Evolutionary conservation across 441 rosid genomes (phyloP).

Genomic region (Erysimum pusillum): DNA sequence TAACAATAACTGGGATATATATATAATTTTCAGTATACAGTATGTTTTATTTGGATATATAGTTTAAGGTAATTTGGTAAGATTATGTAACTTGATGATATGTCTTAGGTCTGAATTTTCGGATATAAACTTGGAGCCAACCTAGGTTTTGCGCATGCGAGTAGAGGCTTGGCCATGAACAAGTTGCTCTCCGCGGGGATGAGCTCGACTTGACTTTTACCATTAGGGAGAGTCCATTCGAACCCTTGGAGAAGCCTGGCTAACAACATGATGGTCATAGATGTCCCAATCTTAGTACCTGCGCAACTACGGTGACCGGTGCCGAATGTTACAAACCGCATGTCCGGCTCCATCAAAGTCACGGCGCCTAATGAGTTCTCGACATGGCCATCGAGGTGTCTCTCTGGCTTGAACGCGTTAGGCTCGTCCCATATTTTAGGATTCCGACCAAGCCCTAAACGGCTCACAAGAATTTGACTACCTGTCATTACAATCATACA

Average conservation of each 20-base stretch:
- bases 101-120: too few relatives aligned
- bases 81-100: too few relatives aligned
- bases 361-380: slow-evolving; percentile 14
- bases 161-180: slow-evolving; percentile 45
- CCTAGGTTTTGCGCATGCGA: slow-evolving; percentile 9
- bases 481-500: background rate
- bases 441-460: slow-evolving; percentile 32
- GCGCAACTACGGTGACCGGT: slow-evolving; percentile 48
- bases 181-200: slow-evolving; percentile 15
- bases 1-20: too few relatives aligned
- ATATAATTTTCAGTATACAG: too few relatives aligned
- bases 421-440: slow-evolving; percentile 43
- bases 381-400: slow-evolving; percentile 36
- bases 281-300: slow-evolving; percentile 40
- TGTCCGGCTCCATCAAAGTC: slow-evolving; percentile 44
- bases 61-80: too few relatives aligned
- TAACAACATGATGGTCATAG: slow-evolving; percentile 43
- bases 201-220: slow-evolving; percentile 35
- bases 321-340: slow-evolving; percentile 51
- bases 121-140: too few relatives aligned
- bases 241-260: slow-evolving; percentile 51
- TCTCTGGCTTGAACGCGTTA: slow-evolving; percentile 43
- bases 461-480: slow-evolving; percentile 35
- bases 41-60: too few relatives aligned
- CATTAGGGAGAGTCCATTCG: slow-evolving; percentile 30